A percentile compares a stretch with the other conserved stretches of the same genome.
Evolutionary conservation across 345 rosid genomes (phyloP).

Genomic region (Gynandropsis gynandra): DNA sequence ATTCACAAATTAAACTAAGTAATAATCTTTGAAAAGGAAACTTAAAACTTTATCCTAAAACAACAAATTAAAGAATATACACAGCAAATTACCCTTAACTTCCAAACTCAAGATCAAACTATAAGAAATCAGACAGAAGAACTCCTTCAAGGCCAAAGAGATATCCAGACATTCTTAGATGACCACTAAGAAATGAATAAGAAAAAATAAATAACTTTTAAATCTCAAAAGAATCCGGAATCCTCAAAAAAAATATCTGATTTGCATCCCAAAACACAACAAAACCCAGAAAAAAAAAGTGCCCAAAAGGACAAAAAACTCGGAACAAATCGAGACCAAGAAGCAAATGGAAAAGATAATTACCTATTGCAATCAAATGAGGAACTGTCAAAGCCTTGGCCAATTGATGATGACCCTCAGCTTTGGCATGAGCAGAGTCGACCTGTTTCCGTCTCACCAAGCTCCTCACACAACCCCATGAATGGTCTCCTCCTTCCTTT

Average conservation of each 20-base stretch:
- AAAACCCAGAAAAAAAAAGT: not conserved
- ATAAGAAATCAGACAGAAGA: not conserved
- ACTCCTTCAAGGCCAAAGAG: not conserved
- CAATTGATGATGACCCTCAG: slow-evolving; percentile 40
- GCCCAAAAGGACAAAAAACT: not conserved
- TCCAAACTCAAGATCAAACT: not conserved
- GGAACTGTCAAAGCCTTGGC: slow-evolving; percentile 66
- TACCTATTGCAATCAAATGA: slow-evolving; percentile 80
- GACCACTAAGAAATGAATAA: not conserved
- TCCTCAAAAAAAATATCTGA: not conserved
- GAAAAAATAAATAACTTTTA: too few relatives aligned
- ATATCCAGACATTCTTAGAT: not conserved
- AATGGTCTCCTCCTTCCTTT: slow-evolving; percentile 35
- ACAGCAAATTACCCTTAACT: too few relatives aligned
- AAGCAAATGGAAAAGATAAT: not conserved
- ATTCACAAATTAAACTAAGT: too few relatives aligned
- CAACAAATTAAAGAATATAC: too few relatives aligned
- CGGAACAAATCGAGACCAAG: not conserved
- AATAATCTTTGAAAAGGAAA: too few relatives aligned
- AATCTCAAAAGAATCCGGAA: too few relatives aligned
- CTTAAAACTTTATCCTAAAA: too few relatives aligned
- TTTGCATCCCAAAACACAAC: not conserved
- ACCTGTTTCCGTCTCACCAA: slow-evolving; percentile 77
- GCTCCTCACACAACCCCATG: slow-evolving; percentile 44
- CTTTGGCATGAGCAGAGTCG: slow-evolving; percentile 43